Evolutionary conservation across 345 rosid species (phyloP).

Genomic region (Iberis pinnata): DNA sequence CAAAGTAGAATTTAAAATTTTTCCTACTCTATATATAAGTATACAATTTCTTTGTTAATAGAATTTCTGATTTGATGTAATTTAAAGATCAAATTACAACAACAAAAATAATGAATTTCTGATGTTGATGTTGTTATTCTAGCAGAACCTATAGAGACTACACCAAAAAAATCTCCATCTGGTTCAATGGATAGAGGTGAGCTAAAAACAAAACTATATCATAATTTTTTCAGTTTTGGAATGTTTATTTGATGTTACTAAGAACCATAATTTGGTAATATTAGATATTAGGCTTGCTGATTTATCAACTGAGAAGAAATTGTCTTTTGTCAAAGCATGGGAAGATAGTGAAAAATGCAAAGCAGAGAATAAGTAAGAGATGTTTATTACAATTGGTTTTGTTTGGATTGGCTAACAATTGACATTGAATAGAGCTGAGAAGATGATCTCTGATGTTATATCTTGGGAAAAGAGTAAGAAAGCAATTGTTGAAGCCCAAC

Average conservation of each 20-base stretch:
- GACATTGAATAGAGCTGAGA: conserved; percentile 52
- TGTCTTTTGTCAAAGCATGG: conserved; percentile 76
- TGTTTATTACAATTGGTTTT: neutral
- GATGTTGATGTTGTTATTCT: neutral
- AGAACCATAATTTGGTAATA: neutral
- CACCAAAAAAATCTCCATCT: conserved; percentile 44
- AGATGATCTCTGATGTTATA: conserved; percentile 42
- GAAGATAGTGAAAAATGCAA: conserved; percentile 79
- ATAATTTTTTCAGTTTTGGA: no score
- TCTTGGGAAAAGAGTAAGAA: conserved; percentile 76
- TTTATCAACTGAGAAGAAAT: conserved; percentile 59
- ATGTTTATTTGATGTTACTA: conserved; percentile 15
- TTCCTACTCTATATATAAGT: no score
- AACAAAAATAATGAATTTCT: no score
- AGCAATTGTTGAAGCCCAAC: conserved; percentile 58
- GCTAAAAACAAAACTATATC: conserved; percentile 6
- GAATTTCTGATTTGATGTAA: no score
- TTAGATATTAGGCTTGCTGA: conserved; percentile 80
- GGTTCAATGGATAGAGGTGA: conserved; percentile 72
- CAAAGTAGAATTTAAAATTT: no score
- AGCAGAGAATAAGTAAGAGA: conserved; percentile 72
- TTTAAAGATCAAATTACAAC: no score
- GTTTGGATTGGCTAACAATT: no score
- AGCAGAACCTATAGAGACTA: conserved; percentile 53
- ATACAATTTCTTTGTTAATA: no score